Conservation (phyloP, 202 grass and related monocot species). For the Bolboschoenoplectus hybrid region DNA sequence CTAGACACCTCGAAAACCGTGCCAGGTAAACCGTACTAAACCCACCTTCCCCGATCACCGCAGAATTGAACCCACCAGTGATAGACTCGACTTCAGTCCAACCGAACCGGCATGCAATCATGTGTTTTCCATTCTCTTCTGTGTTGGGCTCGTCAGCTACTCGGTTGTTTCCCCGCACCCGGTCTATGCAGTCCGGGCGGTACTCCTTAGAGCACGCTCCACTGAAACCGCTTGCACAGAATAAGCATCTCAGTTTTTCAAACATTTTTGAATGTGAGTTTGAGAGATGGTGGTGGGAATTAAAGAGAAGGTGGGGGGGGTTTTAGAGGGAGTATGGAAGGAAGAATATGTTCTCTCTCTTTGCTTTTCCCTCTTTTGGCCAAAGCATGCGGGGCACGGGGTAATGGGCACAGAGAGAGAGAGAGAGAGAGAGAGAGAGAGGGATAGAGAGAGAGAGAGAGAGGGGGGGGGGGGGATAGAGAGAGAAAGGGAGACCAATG, state of each 20-base stretch:
- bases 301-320: constrained; percentile 22
- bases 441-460: constrained; percentile 18
- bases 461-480: constrained; percentile 17
- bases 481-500: background rate
- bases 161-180: constrained; percentile 37
- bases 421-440: constrained; percentile 14
- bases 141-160: constrained; percentile 51
- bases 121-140: background rate
- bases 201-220: constrained; percentile 38
- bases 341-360: constrained; percentile 37
- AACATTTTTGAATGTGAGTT: constrained; percentile 48
- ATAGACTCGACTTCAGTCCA: constrained; percentile 69
- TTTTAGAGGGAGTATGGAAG: background rate
- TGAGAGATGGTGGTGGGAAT: constrained; percentile 2
- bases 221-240: constrained; percentile 42
- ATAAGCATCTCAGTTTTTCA: constrained; percentile 51
- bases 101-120: constrained; percentile 43
- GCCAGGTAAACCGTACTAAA: constrained; percentile 97
- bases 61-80: constrained; percentile 60
- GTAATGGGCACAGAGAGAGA: background rate
- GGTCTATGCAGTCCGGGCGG: background rate
- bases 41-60: constrained; percentile 80
- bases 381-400: constrained; percentile 14
- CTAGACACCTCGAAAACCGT: constrained; percentile 52
- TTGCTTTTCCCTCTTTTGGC: background rate